Evolutionary conservation across 805 yeast genomes (phyloP).

Genomic region (Blastobotrys robertii): DNA sequence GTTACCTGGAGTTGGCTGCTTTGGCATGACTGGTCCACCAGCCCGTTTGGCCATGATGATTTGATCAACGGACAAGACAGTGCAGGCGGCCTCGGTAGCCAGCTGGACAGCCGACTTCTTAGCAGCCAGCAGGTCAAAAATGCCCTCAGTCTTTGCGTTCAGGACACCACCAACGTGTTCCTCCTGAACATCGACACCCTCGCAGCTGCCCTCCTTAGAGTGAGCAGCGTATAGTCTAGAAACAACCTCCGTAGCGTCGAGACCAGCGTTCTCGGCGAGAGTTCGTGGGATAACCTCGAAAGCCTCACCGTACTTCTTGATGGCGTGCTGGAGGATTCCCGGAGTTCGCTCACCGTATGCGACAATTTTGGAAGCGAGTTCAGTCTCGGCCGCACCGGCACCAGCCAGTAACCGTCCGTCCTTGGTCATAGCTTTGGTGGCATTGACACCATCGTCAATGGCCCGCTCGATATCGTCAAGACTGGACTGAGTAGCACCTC

Average conservation of each 20-base stretch:
- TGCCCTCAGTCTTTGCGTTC: constrained; percentile 59
- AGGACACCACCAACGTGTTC: constrained; percentile 45
- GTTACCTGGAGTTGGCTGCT: constrained; percentile 80
- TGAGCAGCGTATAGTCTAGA: constrained; percentile 87
- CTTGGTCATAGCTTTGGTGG: constrained; percentile 79
- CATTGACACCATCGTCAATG: constrained; percentile 91
- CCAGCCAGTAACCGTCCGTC: constrained; percentile 82
- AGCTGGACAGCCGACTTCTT: constrained; percentile 82
- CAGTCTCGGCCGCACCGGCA: constrained; percentile 93
- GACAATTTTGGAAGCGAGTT: constrained; percentile 68
- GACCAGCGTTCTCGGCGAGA: constrained; percentile 88
- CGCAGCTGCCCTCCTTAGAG: constrained; percentile 36
- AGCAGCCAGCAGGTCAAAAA: constrained; percentile 69
- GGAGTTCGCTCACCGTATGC: constrained; percentile 90
- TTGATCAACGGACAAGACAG: constrained; percentile 88
- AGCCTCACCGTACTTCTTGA: constrained; percentile 87
- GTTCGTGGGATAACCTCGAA: constrained; percentile 91
- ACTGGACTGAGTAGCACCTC: constrained; percentile 94
- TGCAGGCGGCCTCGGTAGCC: constrained; percentile 92
- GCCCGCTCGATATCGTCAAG: constrained; percentile 95
- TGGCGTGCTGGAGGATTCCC: constrained; percentile 85
- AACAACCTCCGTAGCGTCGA: constrained; percentile 81
- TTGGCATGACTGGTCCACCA: constrained; percentile 92
- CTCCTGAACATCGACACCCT: constrained; percentile 59
- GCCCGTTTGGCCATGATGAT: constrained; percentile 98